Evolutionary conservation across 2,329 filamentous ascomycete species (phyloP).

Genomic region (Xylaria sp.): DNA sequence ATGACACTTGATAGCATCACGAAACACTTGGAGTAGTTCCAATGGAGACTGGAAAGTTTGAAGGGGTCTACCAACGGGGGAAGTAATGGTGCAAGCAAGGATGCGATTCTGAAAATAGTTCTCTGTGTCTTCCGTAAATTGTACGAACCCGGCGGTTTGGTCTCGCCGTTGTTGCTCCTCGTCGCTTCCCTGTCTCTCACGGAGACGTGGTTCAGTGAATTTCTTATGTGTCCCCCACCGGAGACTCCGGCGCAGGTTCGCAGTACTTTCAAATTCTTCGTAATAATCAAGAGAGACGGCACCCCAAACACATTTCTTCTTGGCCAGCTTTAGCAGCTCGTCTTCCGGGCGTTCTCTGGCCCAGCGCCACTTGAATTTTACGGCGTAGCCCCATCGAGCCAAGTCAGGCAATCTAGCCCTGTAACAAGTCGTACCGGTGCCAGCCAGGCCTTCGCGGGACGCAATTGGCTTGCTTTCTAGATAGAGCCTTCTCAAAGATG

Average conservation of each 20-base stretch:
- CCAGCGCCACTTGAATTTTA: conserved; percentile 53
- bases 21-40: conserved; percentile 42
- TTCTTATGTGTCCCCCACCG: conserved; percentile 41
- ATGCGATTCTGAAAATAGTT: conserved; percentile 40
- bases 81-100: conserved; percentile 42
- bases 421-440: conserved; percentile 50
- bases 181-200: conserved; percentile 19
- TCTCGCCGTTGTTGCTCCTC: conserved; percentile 18
- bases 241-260: conserved; percentile 44
- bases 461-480: conserved; percentile 48
- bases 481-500: conserved; percentile 45
- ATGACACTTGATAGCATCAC: conserved; percentile 43
- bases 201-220: conserved; percentile 24
- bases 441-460: conserved; percentile 43
- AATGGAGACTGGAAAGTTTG: conserved; percentile 36
- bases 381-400: conserved; percentile 44
- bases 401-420: conserved; percentile 44
- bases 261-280: conserved; percentile 43
- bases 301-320: conserved; percentile 47
- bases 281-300: conserved; percentile 47
- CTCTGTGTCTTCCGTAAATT: conserved; percentile 40
- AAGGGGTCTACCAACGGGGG: conserved; percentile 43
- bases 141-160: conserved; percentile 27
- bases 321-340: conserved; percentile 48
- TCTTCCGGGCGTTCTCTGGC: conserved; percentile 47